Percentiles rank a stretch among this genome's conserved stretches.
Evolutionary conservation across 768 basidiomycete genomes (phyloP).

Genomic region (Lactarius evosmus): DNA sequence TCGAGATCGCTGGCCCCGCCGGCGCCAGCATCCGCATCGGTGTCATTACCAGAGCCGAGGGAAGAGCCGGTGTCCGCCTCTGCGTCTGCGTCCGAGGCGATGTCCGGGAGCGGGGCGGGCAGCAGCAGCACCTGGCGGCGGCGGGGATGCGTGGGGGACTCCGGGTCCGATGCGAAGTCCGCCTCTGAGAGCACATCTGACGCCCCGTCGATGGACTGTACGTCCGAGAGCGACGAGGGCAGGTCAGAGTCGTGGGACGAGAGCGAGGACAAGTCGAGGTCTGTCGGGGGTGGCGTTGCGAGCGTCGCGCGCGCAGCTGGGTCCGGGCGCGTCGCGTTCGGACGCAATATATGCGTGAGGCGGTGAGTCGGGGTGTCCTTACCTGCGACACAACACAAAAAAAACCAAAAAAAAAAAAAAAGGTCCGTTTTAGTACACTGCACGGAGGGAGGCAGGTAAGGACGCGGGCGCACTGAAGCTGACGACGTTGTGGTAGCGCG

Average conservation of each 20-base stretch:
- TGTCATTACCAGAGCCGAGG: background rate
- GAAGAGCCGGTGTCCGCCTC: conserved; percentile 29
- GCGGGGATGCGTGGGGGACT: background rate
- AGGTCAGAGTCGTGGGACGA: conserved; percentile 48
- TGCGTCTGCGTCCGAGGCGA: conserved; percentile 36
- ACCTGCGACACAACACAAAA: conserved; percentile 43
- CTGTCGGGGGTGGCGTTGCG: conserved; percentile 73
- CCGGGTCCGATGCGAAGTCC: conserved; percentile 32
- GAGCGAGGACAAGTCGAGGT: conserved; percentile 55
- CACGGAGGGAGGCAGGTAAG: conserved; percentile 1
- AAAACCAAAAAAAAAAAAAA: background rate
- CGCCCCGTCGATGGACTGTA: conserved; percentile 28
- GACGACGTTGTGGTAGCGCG: conserved; percentile 73
- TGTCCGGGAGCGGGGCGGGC: conserved; percentile 29
- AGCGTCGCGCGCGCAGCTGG: conserved; percentile 42
- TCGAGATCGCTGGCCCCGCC: conserved; percentile 18
- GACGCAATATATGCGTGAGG: conserved; percentile 76
- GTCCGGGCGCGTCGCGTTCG: conserved; percentile 65
- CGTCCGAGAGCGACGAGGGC: conserved; percentile 36
- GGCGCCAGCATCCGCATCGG: background rate
- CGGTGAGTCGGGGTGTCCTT: conserved; percentile 55
- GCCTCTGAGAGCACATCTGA: conserved; percentile 29
- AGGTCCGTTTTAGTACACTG: too few relatives aligned
- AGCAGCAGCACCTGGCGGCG: too few relatives aligned
- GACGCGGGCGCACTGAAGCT: conserved; percentile 66